Base-by-base conservation (phyloP, 2,329 filamentous ascomycete genomes). In the Fusarium anguioides region DNA sequence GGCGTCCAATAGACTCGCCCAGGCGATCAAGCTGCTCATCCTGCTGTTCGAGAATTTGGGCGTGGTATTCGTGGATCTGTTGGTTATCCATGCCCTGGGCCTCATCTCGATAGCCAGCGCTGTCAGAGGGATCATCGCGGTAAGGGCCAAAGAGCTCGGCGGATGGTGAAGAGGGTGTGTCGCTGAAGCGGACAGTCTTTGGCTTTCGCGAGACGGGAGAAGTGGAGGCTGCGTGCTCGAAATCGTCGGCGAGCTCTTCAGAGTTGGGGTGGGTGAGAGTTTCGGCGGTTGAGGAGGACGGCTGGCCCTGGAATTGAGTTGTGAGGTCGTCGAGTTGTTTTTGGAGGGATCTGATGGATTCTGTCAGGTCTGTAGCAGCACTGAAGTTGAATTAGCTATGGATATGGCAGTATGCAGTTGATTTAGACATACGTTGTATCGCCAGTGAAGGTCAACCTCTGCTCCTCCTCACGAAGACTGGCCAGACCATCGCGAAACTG, bases 21-120 rank as follows among this genome's bases (percentile, higher is more conserved):
- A 99, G 82, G 11, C 86, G 84, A 77, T 98, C 95, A n/a, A 99
- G 85, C 77, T 97, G 94, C 68, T 92, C 91, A 75, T 99, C 96
- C 79, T 99, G 96, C 64, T 97, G 90, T n/a, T 86, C 85, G 35
- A 99, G 83, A 24, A 97, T 89, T 64, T 89, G 88, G 55, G 85
- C 82, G 80, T 99, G 96, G 78, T 96, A 94, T 21, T 86, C 84
- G 80, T 97, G 92, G 67, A 98, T 90, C 79, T 97, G 93, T 77
- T 90, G 84, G 78, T 98, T 98, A 75, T 86, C 84, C 75, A 97
- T 83, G 11, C 80, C 76, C 8, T 79, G 79, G 15, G 89, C 84
- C 68, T 91, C 81, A 50, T 89, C 86, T 35, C 81, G 81, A 78
- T 90, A 89, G 24, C 87, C 87, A 54, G 85, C 77, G 14, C 71